A percentile compares a stretch with the other conserved stretches of the same genome.
phyloP scores from a whole-genome alignment of 495 filamentous ascomycete species.

The Thermochaetoides thermophila region DNA sequence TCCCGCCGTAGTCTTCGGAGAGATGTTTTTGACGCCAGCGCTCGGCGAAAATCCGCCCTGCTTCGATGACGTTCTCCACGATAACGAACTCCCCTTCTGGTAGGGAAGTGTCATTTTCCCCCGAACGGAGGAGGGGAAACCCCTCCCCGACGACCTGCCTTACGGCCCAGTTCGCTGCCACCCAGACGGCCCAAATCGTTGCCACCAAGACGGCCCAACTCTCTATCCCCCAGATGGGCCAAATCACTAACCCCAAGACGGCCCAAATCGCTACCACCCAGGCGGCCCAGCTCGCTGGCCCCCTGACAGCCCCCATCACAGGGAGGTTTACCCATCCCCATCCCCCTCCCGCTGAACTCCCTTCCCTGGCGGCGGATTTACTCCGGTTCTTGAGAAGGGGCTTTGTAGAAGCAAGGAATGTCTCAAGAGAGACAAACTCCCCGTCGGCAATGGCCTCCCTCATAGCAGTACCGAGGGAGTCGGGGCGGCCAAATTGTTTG shows the following conservation, averaged over 20 bases:
- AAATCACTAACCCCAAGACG: constrained; percentile 41
- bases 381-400: too few relatives aligned
- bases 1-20: constrained; percentile 31
- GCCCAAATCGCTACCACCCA: too few relatives aligned
- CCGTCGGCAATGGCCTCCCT: constrained; percentile 54
- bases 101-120: too few relatives aligned
- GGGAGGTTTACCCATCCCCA: too few relatives aligned
- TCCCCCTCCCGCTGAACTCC: too few relatives aligned
- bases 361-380: too few relatives aligned
- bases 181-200: constrained; percentile 39
- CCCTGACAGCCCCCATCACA: too few relatives aligned
- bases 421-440: constrained; percentile 51
- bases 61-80: constrained; percentile 41
- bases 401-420: constrained; percentile 43
- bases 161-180: constrained; percentile 60
- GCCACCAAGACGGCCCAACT: constrained; percentile 39
- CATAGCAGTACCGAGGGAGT: constrained; percentile 70
- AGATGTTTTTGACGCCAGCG: too few relatives aligned
- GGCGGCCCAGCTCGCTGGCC: too few relatives aligned
- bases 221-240: constrained; percentile 41
- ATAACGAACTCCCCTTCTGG: constrained; percentile 41
- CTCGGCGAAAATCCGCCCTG: constrained; percentile 31
- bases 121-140: too few relatives aligned
- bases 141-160: constrained; percentile 50
- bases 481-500: constrained; percentile 65